Evolutionary conservation across 441 rosid species (phyloP).

Genomic region (Aleurites moluccanus): DNA sequence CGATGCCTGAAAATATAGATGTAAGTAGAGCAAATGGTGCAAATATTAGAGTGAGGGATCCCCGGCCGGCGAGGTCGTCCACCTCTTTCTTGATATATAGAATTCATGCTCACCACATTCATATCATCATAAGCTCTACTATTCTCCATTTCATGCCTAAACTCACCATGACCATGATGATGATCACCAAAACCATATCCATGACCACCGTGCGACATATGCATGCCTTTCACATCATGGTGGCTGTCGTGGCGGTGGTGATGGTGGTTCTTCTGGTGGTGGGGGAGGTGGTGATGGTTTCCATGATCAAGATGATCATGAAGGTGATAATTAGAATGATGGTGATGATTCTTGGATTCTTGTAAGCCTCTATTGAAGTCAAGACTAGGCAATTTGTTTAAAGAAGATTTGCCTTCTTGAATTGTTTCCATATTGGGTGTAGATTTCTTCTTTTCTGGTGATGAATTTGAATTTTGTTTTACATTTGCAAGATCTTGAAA

Average conservation of each 20-base stretch:
- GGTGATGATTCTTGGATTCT: constrained; percentile 21
- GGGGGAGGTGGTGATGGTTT: not conserved
- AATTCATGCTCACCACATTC: constrained; percentile 44
- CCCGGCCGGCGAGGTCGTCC: constrained; percentile 50
- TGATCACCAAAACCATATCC: not conserved
- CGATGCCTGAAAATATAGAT: constrained; percentile 58
- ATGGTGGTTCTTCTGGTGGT: not conserved
- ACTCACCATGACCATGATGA: constrained; percentile 15
- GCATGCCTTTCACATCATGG: not conserved
- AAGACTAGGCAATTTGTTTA: constrained; percentile 49
- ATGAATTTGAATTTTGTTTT: constrained; percentile 15
- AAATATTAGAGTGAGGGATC: constrained; percentile 69
- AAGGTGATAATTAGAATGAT: constrained; percentile 8
- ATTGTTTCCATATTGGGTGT: constrained; percentile 22
- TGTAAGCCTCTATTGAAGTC: constrained; percentile 44
- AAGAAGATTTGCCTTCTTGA: constrained; percentile 23
- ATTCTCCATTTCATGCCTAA: constrained; percentile 23
- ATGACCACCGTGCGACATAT: constrained; percentile 14
- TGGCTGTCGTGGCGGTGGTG: not conserved
- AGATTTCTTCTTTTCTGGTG: constrained; percentile 18
- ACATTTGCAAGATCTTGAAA: constrained; percentile 56
- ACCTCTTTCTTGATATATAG: constrained; percentile 30
- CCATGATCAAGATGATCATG: constrained; percentile 7
- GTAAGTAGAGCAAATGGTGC: constrained; percentile 56
- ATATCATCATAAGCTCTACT: constrained; percentile 35